Evolutionary conservation across 768 basidiomycete species (phyloP).

Genomic region (Terana coerulea): DNA sequence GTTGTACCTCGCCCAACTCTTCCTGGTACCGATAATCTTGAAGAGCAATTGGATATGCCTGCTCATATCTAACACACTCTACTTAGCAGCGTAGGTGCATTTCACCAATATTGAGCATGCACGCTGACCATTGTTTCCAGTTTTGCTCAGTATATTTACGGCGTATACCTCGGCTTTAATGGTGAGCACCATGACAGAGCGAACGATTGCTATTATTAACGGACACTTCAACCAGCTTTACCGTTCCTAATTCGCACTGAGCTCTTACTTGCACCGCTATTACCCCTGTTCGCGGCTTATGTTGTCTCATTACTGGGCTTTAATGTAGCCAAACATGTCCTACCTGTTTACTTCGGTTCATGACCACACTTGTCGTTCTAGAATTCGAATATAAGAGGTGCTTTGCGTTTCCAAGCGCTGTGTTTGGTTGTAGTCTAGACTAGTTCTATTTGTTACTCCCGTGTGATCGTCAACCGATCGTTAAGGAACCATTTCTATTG

Average conservation of each 20-base stretch:
- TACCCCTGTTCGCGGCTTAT: slow-evolving; percentile 85
- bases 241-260: slow-evolving; percentile 92
- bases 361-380: no score
- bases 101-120: not conserved
- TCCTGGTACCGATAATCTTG: slow-evolving; percentile 79
- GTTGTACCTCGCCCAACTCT: slow-evolving; percentile 84
- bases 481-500: not conserved
- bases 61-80: slow-evolving; percentile 88
- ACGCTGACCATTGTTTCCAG: slow-evolving; percentile 33
- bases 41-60: slow-evolving; percentile 92
- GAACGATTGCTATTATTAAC: slow-evolving; percentile 17
- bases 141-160: slow-evolving; percentile 88
- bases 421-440: no score
- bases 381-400: no score
- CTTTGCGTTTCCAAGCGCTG: no score
- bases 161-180: slow-evolving; percentile 82
- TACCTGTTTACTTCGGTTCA: slow-evolving; percentile 73
- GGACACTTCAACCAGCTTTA: slow-evolving; percentile 52
- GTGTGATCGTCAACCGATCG: no score
- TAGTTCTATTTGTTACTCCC: no score
- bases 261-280: slow-evolving; percentile 83
- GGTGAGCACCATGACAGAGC: slow-evolving; percentile 41
- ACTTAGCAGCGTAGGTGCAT: slow-evolving; percentile 71
- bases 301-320: slow-evolving; percentile 85
- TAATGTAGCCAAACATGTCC: slow-evolving; percentile 82